Base-by-base conservation (phyloP, 2,329 filamentous ascomycete genomes). In the Boeremia exigua region DNA sequence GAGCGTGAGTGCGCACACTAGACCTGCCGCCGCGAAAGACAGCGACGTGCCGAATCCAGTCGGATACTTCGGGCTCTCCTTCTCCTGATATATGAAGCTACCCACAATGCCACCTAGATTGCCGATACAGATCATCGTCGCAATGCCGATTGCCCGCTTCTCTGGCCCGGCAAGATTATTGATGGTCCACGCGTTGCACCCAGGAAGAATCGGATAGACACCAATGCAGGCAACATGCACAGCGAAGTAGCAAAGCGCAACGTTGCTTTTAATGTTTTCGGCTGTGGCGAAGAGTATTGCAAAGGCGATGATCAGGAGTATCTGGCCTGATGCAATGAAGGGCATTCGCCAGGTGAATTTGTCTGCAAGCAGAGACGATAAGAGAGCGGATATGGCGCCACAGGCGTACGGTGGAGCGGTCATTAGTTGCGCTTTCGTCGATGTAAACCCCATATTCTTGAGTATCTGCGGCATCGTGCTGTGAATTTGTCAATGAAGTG, bases 171-270 rank as follows among this genome's bases (percentile, higher is more conserved):
- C 60, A 6, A 62, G 55, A 37, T 70, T 70, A 33, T 68, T 62
- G n/a, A 61, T 54, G 5, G 61, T 65, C 68, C 66, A 71, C 3
- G 69, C 61, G 12, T 59, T 69, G 30, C 60, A 61, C 8, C 60
- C 62, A 2, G 68, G 65, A 6, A 62, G 39, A 38, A 67, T 63
- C 3, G 65, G 63, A 38, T 71, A 70, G 9, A 69, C 51, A 32
- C 76, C 73, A 1, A 75, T 62, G 19, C 68, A 78, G 0, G 78
- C 75, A 1, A 81, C 62, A 37, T 74, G 77, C 1, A 81, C 73
- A 0, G 74, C 77, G 49, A 79, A 79, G 55, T 79, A 80, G 58
- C 77, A 77, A 1, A 77, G 55, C 0, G 70, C 74, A 11, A 80
- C 72, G 48, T 80, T 78, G 23, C 74, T 53, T 29, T 73, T 60